Evolutionary conservation across 331 rosid genomes (phyloP).

Genomic region (Dryas integrifolia): DNA sequence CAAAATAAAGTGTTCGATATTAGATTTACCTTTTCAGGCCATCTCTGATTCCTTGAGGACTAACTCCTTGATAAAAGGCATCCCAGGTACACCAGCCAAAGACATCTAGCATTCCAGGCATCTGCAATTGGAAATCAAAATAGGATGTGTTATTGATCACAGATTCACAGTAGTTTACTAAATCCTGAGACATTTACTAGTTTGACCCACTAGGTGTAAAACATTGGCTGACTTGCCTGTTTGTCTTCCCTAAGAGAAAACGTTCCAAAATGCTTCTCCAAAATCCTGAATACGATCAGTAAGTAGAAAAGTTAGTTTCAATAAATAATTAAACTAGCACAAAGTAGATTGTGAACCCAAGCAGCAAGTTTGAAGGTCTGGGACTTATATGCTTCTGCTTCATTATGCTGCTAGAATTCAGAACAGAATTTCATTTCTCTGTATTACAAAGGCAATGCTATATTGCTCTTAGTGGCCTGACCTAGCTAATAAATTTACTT

Average conservation of each 20-base stretch:
- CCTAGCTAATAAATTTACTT: conserved; percentile 7
- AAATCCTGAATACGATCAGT: conserved; percentile 29
- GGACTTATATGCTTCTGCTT: background rate
- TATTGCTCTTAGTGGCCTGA: background rate
- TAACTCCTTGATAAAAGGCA: conserved; percentile 34
- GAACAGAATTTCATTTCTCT: background rate
- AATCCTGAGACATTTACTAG: conserved; percentile 6
- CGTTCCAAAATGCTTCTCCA: conserved; percentile 37
- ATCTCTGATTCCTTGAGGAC: conserved; percentile 40
- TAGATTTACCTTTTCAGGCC: conserved; percentile 36
- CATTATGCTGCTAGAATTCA: conserved; percentile 13
- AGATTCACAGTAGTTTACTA: background rate
- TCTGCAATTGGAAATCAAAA: conserved; percentile 22
- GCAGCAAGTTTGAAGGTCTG: conserved; percentile 2
- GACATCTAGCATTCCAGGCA: conserved; percentile 43
- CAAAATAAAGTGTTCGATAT: background rate
- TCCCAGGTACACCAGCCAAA: conserved; percentile 51
- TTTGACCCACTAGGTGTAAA: conserved; percentile 14
- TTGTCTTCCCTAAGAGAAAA: conserved; percentile 35
- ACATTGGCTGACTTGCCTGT: conserved; percentile 31
- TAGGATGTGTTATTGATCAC: background rate
- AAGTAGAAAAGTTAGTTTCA: background rate
- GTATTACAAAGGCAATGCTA: background rate
- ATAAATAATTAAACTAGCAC: background rate
- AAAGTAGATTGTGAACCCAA: background rate